phyloP scores from a whole-genome alignment of 352 stramenopile genomes.

The Phytophthora lateralis region DNA sequence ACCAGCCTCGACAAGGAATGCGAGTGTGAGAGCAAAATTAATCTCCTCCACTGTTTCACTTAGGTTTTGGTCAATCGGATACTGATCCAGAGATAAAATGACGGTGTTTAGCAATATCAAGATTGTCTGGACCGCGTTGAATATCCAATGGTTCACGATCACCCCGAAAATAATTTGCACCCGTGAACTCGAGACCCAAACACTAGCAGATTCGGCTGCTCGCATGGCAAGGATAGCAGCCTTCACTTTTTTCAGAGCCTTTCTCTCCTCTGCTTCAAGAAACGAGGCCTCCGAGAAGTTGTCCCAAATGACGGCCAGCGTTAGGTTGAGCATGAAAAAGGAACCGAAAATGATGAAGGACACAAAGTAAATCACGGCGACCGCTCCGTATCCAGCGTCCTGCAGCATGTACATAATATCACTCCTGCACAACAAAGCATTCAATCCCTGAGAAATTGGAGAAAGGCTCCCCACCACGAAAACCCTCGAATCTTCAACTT shows the following conservation, averaged over 20 bases:
- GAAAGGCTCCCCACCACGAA: neutral
- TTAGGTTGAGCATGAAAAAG: slow-evolving; percentile 93
- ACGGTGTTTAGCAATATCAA: slow-evolving; percentile 89
- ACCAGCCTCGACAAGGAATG: slow-evolving; percentile 56
- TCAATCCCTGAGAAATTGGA: neutral
- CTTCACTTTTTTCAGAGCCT: slow-evolving; percentile 36
- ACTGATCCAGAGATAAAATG: slow-evolving; percentile 82
- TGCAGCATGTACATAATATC: slow-evolving; percentile 76
- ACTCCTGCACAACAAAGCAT: slow-evolving; percentile 31
- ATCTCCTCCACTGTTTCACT: slow-evolving; percentile 55
- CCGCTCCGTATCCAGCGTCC: slow-evolving; percentile 49
- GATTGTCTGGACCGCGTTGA: slow-evolving; percentile 52
- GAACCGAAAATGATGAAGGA: slow-evolving; percentile 89
- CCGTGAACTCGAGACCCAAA: slow-evolving; percentile 12
- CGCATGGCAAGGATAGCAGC: slow-evolving; percentile 21
- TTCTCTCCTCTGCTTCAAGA: slow-evolving; percentile 60
- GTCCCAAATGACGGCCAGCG: slow-evolving; percentile 90
- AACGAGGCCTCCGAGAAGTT: slow-evolving; percentile 73
- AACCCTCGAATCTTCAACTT: slow-evolving; percentile 17
- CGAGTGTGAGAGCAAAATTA: slow-evolving; percentile 63
- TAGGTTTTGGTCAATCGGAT: slow-evolving; percentile 54
- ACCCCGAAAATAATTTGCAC: slow-evolving; percentile 19
- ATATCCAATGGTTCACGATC: slow-evolving; percentile 58
- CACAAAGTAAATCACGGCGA: slow-evolving; percentile 84
- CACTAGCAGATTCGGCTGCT: slow-evolving; percentile 1